Percentiles rank a stretch among this genome's conserved stretches.
Evolutionary conservation across 352 stramenopile genomes (phyloP).

Genomic region (Pythium plurisporium): DNA sequence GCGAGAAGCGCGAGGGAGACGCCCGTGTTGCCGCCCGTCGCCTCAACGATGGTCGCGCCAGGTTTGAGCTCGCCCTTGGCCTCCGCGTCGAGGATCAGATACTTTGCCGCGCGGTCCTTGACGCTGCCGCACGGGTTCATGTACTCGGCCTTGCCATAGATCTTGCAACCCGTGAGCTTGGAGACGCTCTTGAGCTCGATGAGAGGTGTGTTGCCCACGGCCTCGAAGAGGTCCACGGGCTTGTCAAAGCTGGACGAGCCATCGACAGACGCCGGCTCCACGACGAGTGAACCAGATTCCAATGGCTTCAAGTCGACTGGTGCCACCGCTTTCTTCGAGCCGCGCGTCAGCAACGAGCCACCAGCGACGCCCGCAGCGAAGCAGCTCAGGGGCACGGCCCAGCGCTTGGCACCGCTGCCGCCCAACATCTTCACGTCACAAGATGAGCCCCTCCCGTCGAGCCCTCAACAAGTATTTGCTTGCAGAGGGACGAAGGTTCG

Average conservation of each 20-base stretch:
- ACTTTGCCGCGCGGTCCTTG: conserved; percentile 93
- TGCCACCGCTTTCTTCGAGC: not conserved
- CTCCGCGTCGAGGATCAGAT: conserved; percentile 92
- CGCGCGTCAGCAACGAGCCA: conserved; percentile 14
- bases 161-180: conserved; percentile 63
- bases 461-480: not conserved
- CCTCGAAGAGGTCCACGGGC: conserved; percentile 55
- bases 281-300: not conserved
- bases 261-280: not conserved
- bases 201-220: conserved; percentile 74
- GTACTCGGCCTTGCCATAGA: conserved; percentile 80
- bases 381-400: conserved; percentile 20
- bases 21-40: conserved; percentile 90
- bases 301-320: not conserved
- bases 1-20: conserved; percentile 89
- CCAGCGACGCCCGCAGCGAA: conserved; percentile 23
- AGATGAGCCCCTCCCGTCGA: not conserved
- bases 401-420: conserved; percentile 11
- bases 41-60: conserved; percentile 64
- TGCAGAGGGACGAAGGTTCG: not conserved
- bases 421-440: not conserved
- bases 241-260: conserved; percentile 19
- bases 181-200: conserved; percentile 66
- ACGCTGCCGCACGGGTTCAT: conserved; percentile 92
- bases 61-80: conserved; percentile 72